Evolutionary conservation across 1,284 basidiomycete genomes (phyloP), one percentile per base, ranked within the genome.

Genomic region (Stygiomarasmius scandens): DNA sequence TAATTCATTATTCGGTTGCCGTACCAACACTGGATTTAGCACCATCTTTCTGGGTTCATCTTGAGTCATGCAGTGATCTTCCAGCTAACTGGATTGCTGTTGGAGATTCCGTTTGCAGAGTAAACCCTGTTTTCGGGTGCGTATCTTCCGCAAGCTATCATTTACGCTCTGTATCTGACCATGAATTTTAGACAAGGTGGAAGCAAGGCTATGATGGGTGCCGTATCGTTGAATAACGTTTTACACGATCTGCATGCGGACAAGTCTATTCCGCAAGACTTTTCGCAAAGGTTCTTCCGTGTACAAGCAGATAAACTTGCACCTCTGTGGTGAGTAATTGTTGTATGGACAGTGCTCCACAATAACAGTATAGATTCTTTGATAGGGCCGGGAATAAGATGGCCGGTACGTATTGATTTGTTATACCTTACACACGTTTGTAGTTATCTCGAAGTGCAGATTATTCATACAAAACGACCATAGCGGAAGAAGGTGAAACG

Each of bases 81-180:
- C 63, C 61, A 1, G 24, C 22, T 9, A 66, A 64, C 34, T 66
- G 53, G 47, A 48, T 62, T 48, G 63, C 64, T 23, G 23, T 64
- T 5, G 64, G 64, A 19, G 63, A 66, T 44, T 63, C 61, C 49
- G 54, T 63, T 4, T 56, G 54, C 50, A 25, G 54, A 14, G 49
- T 63, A 6, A 61, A 64, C 54, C 64, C 64, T 47, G 29, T 61
- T 2, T 64, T 56, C 50, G 63, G 64, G 64, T 65, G 10, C 36
- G 24, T 38, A 34, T 20, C 16, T 5, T 16, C 19, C 45, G 8
- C 32, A 19, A 47, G 29, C 8, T 14, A 3, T 24, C 19, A 10
- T 19, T 46, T 10, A n/a, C n/a, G n/a, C n/a, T n/a, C n/a, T n/a
- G n/a, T n/a, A n/a, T n/a, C n/a, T n/a, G n/a, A n/a, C n/a, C 16